phyloP scores from a whole-genome alignment of 768 basidiomycete genomes.

The Auricularia heimuer region DNA sequence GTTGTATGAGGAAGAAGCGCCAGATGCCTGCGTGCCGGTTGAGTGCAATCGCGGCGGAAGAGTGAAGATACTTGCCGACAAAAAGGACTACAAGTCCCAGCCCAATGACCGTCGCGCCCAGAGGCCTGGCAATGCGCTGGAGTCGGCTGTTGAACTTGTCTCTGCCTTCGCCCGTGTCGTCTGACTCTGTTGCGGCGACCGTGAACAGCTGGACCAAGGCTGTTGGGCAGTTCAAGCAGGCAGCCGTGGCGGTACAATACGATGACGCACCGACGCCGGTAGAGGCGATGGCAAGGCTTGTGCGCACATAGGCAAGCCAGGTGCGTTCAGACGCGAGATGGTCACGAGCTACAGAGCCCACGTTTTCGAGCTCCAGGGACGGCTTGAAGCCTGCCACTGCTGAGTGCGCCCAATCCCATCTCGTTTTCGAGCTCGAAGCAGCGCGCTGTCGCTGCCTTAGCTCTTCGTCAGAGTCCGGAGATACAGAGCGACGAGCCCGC shows the following conservation, averaged over 20 bases:
- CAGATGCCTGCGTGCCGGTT: constrained; percentile 28
- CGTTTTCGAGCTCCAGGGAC: constrained; percentile 38
- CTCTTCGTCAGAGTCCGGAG: too few species aligned
- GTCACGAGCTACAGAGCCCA: constrained; percentile 53
- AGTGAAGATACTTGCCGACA: constrained; percentile 30
- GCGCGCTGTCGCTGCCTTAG: neutral
- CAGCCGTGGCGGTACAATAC: neutral
- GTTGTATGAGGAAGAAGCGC: constrained; percentile 47
- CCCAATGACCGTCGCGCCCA: constrained; percentile 41
- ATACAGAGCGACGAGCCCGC: too few species aligned
- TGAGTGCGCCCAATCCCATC: neutral
- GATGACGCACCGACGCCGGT: constrained; percentile 44
- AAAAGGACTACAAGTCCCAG: constrained; percentile 38
- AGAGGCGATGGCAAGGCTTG: constrained; percentile 48
- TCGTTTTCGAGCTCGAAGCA: neutral
- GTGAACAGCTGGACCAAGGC: constrained; percentile 51
- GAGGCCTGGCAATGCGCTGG: constrained; percentile 34
- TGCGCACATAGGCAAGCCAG: constrained; percentile 55
- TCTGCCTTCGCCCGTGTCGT: neutral
- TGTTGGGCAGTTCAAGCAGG: constrained; percentile 11
- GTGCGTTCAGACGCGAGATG: constrained; percentile 56
- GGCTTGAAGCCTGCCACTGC: constrained; percentile 5
- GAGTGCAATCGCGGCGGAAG: neutral
- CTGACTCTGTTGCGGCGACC: constrained; percentile 17
- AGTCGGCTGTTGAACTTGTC: constrained; percentile 5